Base-by-base conservation (phyloP, 2,329 filamentous ascomycete species). In the Cryphonectria parasitica region DNA sequence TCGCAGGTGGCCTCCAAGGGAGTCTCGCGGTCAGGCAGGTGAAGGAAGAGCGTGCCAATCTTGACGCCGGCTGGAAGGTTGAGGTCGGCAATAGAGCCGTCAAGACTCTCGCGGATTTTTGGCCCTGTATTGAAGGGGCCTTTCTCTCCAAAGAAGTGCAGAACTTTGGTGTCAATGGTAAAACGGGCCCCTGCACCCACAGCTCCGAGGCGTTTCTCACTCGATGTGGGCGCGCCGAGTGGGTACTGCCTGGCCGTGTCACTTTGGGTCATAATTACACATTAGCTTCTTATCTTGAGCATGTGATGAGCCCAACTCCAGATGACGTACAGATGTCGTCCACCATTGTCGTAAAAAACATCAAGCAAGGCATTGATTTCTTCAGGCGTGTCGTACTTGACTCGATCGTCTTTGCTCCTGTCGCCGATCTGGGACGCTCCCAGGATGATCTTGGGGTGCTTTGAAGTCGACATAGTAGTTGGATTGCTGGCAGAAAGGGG, bases 1-100 rank as follows among this genome's bases (percentile, higher is more conserved):
- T 74, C 73, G 31, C 77, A 76, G 1, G 81, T 82, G 49, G 82
- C 79, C 52, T 79, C 77, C 62, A 82, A 79, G 1, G 82, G 82
- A 4, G 79, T 81, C 1, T 41, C n/a, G 22, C 49, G 66, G 13
- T 69, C 62, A 1, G 66, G 69, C 8, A 31, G 28, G 43, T 69
- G 69, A 11, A 69, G 43, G 31, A 52, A 71, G 22, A 68, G 34
- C 17, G 61, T 64, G n/a, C 63, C 66, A 3, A 71, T 39, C 31
- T 41, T 45, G 13, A 45, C 41, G 31, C 49, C 31, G 17, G 77
- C 74, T 54, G 52, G n/a, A 54, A 54, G 52, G 3, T 54, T 54
- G 1, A 83, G 73, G 0, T 69, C 75, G 1, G 75, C 73, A 3
- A 83, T 76, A 3, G 80, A 81, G 3, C 70, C 39, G 8, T 79